Evolutionary conservation across 345 rosid genomes (phyloP), one percentile per base, ranked within the genome.

Genomic region (Triadica sebifera): DNA sequence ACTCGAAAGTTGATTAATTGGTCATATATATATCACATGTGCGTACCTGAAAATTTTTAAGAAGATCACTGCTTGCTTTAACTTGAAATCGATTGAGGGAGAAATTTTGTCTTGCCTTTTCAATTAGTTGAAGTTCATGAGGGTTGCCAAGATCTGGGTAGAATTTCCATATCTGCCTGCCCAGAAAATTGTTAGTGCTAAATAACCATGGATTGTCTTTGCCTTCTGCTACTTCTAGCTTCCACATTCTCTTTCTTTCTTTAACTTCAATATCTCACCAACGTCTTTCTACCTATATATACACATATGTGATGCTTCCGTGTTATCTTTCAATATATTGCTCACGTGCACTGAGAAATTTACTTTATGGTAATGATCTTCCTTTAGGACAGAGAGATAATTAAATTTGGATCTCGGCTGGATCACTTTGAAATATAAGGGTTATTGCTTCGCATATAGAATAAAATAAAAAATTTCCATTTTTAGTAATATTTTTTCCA

Each of bases 21-120:
- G n/a, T n/a, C n/a, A n/a, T n/a, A n/a, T 37, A 62, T 62, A 52
- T 0, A 13, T 16, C 8, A 16, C n/a, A 41, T 51, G 4, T 34
- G 0, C 3, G 16, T 20, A 72, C 76, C 76, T 73, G 76, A 12
- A 62, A 8, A 63, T 73, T 73, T 34, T 73, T 73, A 3, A 73
- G 34, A 73, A 51, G 38, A 73, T 73, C 76, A 38, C 69, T 50
- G 62, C 69, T 73, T 20, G 52, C 61, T 73, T 63, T 73, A 8
- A 19, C 38, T 12, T 22, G 39, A 63, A 52, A 73, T 12, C 76
- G 69, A 0, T 63, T 73, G 12, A 6, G 41, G 5, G 49, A 20
- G 59, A 49, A 71, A 9, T 25, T 34, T 7, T 63, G 20, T 51
- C 76, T 73, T 12, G 69, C 76, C 0, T 12, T 25, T 50, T 73